Percentiles rank a stretch among this genome's conserved stretches.
Evolutionary conservation across 164 flowering plant genomes (phyloP).

Genomic region (Chimonanthus praecox): DNA sequence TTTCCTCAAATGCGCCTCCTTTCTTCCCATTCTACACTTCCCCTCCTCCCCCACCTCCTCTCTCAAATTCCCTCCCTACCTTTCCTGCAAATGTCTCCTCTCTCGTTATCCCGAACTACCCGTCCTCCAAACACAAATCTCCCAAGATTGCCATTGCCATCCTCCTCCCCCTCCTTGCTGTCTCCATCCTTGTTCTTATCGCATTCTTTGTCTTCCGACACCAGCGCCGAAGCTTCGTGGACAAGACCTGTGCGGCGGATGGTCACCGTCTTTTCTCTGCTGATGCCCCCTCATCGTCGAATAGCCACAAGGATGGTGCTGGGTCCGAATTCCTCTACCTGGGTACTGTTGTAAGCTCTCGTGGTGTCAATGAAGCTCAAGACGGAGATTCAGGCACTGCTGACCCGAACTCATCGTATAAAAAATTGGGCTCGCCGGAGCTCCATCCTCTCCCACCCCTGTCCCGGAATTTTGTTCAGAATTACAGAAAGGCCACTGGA

Average conservation of each 20-base stretch:
- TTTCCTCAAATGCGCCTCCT: slow-evolving; percentile 21
- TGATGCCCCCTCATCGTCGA: slow-evolving; percentile 6
- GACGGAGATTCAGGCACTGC: slow-evolving; percentile 3
- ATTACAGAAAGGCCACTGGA: slow-evolving; percentile 14
- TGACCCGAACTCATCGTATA: slow-evolving; percentile 13
- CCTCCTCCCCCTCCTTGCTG: slow-evolving; percentile 20
- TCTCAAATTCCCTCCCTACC: slow-evolving; percentile 22
- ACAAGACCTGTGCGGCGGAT: slow-evolving; percentile 33
- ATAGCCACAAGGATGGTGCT: slow-evolving; percentile 25
- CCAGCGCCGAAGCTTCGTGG: slow-evolving; percentile 16
- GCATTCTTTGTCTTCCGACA: slow-evolving; percentile 16
- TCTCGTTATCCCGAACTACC: slow-evolving; percentile 36
- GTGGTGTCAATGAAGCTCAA: slow-evolving; percentile 20
- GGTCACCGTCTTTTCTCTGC: slow-evolving; percentile 26
- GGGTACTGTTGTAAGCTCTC: slow-evolving; percentile 52
- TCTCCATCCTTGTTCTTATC: neutral
- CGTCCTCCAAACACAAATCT: slow-evolving; percentile 17
- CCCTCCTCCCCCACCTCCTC: slow-evolving; percentile 46
- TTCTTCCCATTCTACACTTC: slow-evolving; percentile 41
- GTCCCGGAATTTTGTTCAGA: slow-evolving; percentile 2
- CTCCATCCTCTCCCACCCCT: slow-evolving; percentile 16
- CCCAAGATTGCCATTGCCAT: slow-evolving; percentile 28
- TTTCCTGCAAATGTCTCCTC: slow-evolving; percentile 61
- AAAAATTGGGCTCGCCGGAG: slow-evolving; percentile 65
- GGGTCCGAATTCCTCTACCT: slow-evolving; percentile 69